A percentile compares a stretch with the other conserved stretches of the same genome.
Evolutionary conservation across 306 rosid species (phyloP).

Genomic region (Casuarina equisetifolia): DNA sequence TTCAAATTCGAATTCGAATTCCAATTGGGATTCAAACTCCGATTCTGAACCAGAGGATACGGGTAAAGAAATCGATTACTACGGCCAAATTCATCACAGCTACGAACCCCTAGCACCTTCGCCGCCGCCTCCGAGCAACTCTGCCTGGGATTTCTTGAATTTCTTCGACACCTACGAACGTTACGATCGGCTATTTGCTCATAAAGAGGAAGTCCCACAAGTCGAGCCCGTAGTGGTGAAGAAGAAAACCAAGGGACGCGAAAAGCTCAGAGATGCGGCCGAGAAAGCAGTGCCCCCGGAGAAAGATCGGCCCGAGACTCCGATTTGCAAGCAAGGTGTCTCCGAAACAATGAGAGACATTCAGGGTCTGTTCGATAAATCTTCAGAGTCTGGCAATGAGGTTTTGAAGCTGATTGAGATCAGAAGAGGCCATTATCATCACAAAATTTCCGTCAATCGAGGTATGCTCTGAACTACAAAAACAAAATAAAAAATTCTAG

Average conservation of each 20-base stretch:
- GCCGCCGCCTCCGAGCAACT: conserved; percentile 59
- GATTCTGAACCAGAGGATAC: conserved; percentile 33
- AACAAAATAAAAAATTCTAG: too few relatives aligned
- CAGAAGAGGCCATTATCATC: conserved; percentile 48
- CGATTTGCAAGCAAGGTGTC: conserved; percentile 33
- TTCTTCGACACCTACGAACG: conserved; percentile 75
- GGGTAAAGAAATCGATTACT: conserved; percentile 31
- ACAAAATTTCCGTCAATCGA: conserved; percentile 37
- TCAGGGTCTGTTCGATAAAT: conserved; percentile 54
- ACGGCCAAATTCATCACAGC: conserved; percentile 17
- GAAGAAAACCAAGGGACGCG: conserved; percentile 18
- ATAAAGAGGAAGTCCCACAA: conserved; percentile 1
- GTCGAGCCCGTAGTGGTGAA: conserved; percentile 1
- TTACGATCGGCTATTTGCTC: conserved; percentile 46
- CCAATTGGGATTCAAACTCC: conserved; percentile 33
- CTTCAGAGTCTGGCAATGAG: conserved; percentile 62
- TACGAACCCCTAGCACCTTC: conserved; percentile 23
- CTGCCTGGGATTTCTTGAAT: conserved; percentile 81
- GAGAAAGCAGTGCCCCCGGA: conserved; percentile 11
- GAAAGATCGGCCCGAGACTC: conserved; percentile 20
- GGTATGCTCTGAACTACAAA: conserved; percentile 32
- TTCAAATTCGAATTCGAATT: conserved; percentile 39
- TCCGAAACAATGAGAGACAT: conserved; percentile 57
- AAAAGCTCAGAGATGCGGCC: conserved; percentile 12
- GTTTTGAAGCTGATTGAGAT: conserved; percentile 53